phyloP scores from a whole-genome alignment of 139 green algal species.

The Astrephomene gubernaculifera region DNA sequence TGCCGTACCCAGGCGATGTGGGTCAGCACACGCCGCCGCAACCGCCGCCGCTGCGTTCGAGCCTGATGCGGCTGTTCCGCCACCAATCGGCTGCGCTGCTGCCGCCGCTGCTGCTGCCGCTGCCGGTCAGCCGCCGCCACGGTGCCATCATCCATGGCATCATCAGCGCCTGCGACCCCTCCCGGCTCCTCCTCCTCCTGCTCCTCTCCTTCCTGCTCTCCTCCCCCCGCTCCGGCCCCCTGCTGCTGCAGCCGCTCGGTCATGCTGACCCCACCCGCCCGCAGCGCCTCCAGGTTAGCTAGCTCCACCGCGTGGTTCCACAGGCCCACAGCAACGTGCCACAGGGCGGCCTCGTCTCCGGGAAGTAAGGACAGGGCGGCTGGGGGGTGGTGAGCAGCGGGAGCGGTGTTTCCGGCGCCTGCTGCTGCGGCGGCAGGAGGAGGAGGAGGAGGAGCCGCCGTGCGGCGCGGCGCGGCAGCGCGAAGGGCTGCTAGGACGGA shows the following conservation, averaged over 20 bases:
- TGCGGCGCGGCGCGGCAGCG: neutral
- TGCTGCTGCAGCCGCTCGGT: neutral
- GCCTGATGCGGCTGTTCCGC: no score
- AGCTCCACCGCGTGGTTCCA: slow-evolving; percentile 30
- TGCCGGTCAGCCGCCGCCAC: neutral
- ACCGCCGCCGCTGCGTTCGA: neutral
- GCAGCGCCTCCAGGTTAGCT: slow-evolving; percentile 19
- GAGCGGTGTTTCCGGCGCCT: neutral
- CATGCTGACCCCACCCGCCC: neutral
- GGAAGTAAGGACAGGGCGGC: no score
- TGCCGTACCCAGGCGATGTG: slow-evolving; percentile 29
- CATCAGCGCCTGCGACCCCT: neutral
- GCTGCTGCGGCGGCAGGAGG: neutral
- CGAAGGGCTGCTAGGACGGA: neutral
- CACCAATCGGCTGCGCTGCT: neutral
- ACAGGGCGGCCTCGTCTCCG: neutral
- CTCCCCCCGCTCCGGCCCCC: neutral
- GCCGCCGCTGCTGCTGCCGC: neutral
- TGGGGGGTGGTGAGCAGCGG: no score
- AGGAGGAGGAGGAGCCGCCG: neutral
- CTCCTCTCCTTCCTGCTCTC: neutral
- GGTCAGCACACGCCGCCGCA: slow-evolving; percentile 2
- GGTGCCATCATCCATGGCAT: neutral
- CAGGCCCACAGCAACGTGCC: neutral
- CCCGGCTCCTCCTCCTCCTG: neutral